Evolutionary conservation across 164 flowering plant species (phyloP), one percentile per base, ranked within the genome.

Genomic region (Buxus sempervirens): DNA sequence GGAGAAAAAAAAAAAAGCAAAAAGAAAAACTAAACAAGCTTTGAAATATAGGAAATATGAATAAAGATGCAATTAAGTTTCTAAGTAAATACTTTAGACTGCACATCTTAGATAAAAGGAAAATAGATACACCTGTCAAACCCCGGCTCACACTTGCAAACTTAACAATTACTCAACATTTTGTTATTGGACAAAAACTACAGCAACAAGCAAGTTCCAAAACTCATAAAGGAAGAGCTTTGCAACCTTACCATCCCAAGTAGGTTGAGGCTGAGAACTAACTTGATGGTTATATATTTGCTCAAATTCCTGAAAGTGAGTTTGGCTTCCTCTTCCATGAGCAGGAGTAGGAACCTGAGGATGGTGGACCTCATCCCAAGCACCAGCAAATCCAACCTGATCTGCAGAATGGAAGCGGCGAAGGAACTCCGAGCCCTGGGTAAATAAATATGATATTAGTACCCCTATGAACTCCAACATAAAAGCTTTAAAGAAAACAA

Each of bases 321-420:
- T 54, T 48, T 72, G 74, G 51, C 63, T 63, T 58, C 66, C 70
- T 58, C 78, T 71, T 19, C 74, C 76, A 32, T 65, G 85, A 58
- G 51, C 41, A 64, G 24, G 72, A 66, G 80, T 74, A 73, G 58
- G 78, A 60, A 68, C 49, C 54, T 62, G 80, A 72, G 89, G 81
- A 38, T 51, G 78, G 27, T 85, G 90, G 42, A 88, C 72, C 64
- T 92, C 97, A 70, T 92, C 76, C 98, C 98, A 95, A 25, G 81
- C 96, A 73, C 80, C 85, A 0, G 80, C 70, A 71, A 92, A 62
- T 60, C 79, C 82, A 64, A 76, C 79, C 54, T 79, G 86, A 70
- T 77, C 81, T 22, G 77, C 81, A 67, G 88, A 63, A 45, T 70
- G 88, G 75, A 86, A 87, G 58, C 81, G 81, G 42, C 65, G 69